Evolutionary conservation across 129 eudicot genomes (phyloP).

Genomic region (Solidago caesia): DNA sequence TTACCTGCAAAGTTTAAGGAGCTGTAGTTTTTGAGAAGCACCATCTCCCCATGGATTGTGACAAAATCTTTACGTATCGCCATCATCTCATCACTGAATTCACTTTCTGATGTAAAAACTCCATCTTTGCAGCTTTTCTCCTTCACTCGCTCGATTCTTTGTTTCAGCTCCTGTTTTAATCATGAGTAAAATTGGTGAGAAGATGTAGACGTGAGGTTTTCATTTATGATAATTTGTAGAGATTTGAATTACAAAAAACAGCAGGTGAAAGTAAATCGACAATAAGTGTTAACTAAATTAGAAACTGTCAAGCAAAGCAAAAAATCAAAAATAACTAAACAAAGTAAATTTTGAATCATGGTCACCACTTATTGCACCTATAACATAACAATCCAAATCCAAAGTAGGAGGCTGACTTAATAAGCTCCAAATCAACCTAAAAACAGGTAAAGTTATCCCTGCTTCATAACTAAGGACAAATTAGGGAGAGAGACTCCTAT

Average conservation of each 20-base stretch:
- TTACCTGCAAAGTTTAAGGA: constrained; percentile 94
- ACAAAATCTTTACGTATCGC: constrained; percentile 75
- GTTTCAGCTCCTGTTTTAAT: constrained; percentile 54
- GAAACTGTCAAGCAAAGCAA: no score
- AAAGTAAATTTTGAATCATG: no score
- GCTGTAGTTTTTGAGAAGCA: constrained; percentile 92
- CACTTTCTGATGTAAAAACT: constrained; percentile 53
- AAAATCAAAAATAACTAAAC: no score
- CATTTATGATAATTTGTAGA: neutral
- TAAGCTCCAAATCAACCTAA: neutral
- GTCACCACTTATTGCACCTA: constrained; percentile 2
- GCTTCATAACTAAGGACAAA: neutral
- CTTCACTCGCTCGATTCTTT: constrained; percentile 62
- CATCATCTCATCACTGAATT: constrained; percentile 64
- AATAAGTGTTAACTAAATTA: no score
- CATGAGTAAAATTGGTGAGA: constrained; percentile 15
- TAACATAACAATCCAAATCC: neutral
- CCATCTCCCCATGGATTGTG: constrained; percentile 88
- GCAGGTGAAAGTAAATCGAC: neutral
- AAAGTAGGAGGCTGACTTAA: neutral
- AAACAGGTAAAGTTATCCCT: neutral
- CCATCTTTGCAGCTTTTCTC: constrained; percentile 50
- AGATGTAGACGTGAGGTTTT: neutral
- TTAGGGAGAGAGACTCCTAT: neutral
- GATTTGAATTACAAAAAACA: neutral